phyloP scores from a whole-genome alignment of 129 eudicot genomes.

The Tagetes patula region DNA sequence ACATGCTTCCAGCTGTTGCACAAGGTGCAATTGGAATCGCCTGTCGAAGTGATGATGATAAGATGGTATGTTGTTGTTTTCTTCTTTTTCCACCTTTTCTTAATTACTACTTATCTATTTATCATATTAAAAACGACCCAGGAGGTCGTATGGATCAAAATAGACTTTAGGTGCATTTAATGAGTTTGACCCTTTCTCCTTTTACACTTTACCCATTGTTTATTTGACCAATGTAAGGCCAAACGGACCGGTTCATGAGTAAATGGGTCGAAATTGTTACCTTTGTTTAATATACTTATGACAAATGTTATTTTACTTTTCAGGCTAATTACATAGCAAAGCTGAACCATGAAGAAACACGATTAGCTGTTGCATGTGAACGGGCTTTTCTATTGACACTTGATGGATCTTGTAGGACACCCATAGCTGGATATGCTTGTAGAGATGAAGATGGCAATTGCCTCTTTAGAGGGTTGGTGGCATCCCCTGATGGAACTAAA shows the following conservation, averaged over 20 bases:
- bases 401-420: conserved; percentile 95
- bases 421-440: conserved; percentile 88
- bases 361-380: conserved; percentile 92
- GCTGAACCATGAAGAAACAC: conserved; percentile 87
- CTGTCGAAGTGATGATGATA: conserved; percentile 79
- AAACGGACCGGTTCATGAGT: background rate
- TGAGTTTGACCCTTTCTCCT: background rate
- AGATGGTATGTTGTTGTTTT: conserved; percentile 50
- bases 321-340: conserved; percentile 78
- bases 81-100: background rate
- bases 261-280: background rate
- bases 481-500: conserved; percentile 88
- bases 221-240: background rate
- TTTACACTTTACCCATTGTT: background rate
- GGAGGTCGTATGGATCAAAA: background rate
- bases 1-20: conserved; percentile 90
- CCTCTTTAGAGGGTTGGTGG: conserved; percentile 78
- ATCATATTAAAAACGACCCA: background rate
- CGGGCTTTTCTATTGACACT: conserved; percentile 72
- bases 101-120: background rate
- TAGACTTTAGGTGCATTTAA: background rate
- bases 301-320: conserved; percentile 20
- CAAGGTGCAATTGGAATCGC: conserved; percentile 98
- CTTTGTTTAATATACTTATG: background rate
- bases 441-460: conserved; percentile 79